phyloP scores from a whole-genome alignment of 2,329 filamentous ascomycete species.

The Clarireedia hainanense region DNA sequence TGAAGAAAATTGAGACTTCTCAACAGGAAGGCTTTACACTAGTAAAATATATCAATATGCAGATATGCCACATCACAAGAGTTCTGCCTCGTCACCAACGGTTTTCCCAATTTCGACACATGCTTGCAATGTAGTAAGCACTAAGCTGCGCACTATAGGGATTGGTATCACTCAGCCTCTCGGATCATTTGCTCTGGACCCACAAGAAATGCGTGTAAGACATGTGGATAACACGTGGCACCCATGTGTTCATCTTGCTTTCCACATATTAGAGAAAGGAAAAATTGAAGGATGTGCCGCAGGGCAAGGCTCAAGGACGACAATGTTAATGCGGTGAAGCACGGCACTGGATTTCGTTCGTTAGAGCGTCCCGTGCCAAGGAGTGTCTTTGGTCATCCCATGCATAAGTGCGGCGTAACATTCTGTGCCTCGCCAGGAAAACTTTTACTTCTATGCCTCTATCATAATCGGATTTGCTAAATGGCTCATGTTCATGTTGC shows the following conservation, averaged over 20 bases:
- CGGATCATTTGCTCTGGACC: not conserved
- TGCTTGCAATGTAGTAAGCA: constrained; percentile 1
- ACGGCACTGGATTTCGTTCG: too few relatives aligned
- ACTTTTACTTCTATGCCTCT: too few relatives aligned
- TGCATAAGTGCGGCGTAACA: too few relatives aligned
- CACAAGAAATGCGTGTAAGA: constrained; percentile 2
- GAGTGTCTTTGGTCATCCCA: too few relatives aligned
- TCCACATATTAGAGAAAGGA: too few relatives aligned
- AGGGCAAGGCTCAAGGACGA: too few relatives aligned
- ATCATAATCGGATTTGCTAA: too few relatives aligned
- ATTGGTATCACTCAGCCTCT: not conserved
- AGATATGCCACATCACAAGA: not conserved
- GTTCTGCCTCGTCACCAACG: not conserved
- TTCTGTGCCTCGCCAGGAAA: too few relatives aligned
- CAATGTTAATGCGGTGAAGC: too few relatives aligned
- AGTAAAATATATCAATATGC: not conserved
- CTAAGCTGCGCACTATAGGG: not conserved
- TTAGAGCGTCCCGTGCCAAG: too few relatives aligned
- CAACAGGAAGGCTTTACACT: not conserved
- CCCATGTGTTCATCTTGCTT: not conserved
- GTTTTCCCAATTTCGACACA: not conserved
- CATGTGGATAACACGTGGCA: constrained; percentile 6
- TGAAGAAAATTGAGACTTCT: not conserved
- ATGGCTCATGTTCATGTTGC: too few relatives aligned
- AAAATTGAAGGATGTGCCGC: too few relatives aligned